phyloP scores from a whole-genome alignment of 164 flowering plant species.

The Chimonanthus praecox region DNA sequence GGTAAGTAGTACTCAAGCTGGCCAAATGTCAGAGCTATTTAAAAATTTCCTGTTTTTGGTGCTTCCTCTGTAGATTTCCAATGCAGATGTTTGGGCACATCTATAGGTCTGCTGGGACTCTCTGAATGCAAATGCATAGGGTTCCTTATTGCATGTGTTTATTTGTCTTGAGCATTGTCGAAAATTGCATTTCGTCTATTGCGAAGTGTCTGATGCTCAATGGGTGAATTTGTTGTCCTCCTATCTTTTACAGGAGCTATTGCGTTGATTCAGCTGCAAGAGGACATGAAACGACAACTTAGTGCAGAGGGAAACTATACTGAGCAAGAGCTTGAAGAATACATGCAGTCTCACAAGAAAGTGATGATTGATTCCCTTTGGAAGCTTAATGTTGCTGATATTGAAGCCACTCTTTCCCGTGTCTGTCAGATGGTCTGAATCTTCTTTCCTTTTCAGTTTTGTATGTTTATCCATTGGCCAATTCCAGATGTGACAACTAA shows the following conservation, averaged over 20 bases:
- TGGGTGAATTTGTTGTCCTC: neutral
- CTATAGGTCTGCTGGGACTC: neutral
- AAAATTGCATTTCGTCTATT: neutral
- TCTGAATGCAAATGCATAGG: neutral
- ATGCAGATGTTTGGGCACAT: neutral
- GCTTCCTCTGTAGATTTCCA: no score
- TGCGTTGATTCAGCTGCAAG: conserved; percentile 90
- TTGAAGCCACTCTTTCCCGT: conserved; percentile 92
- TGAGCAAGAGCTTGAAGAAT: conserved; percentile 86
- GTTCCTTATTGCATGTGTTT: neutral
- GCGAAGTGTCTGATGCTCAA: neutral
- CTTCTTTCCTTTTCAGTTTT: neutral
- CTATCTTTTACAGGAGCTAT: conserved; percentile 54
- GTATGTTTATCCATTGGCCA: neutral
- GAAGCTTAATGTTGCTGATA: conserved; percentile 98
- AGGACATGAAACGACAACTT: conserved; percentile 92
- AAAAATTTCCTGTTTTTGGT: no score
- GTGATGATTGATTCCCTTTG: conserved; percentile 91
- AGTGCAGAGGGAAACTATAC: conserved; percentile 88
- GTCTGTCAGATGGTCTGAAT: conserved; percentile 88
- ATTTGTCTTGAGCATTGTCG: neutral
- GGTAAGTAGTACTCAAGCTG: no score
- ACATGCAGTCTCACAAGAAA: conserved; percentile 80
- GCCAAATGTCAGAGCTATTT: no score
- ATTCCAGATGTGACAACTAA: neutral